phyloP scores from a whole-genome alignment of 1,284 basidiomycete genomes.

The Schizophyllum commune region DNA sequence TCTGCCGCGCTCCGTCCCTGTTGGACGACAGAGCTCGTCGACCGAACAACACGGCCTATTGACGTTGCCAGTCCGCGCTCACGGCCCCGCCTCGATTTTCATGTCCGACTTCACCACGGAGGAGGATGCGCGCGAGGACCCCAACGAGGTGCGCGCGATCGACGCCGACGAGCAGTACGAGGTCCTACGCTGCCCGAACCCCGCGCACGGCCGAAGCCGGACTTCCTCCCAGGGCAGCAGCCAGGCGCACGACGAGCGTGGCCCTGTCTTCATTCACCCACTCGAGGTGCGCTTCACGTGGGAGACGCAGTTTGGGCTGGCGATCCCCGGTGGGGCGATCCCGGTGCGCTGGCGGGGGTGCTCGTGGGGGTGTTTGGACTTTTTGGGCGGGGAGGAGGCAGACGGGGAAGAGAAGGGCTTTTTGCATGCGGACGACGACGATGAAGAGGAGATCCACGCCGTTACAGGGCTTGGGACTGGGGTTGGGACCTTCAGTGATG shows the following conservation, averaged over 20 bases:
- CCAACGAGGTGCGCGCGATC: neutral
- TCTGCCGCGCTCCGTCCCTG: neutral
- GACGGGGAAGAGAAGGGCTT: neutral
- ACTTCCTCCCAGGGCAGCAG: too few relatives aligned
- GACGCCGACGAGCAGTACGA: neutral
- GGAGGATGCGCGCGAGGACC: neutral
- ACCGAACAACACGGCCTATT: too few relatives aligned
- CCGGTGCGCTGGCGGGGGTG: neutral
- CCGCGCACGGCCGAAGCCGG: neutral
- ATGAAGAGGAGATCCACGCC: neutral
- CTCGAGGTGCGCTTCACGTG: neutral
- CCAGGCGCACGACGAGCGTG: neutral
- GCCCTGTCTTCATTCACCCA: neutral
- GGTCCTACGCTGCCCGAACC: neutral
- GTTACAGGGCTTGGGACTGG: neutral
- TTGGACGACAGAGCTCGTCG: too few relatives aligned
- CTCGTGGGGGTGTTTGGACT: neutral
- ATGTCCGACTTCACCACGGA: neutral
- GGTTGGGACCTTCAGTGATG: neutral
- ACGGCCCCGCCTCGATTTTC: neutral
- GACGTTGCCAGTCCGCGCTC: too few relatives aligned
- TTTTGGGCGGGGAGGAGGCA: neutral
- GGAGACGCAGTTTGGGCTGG: neutral
- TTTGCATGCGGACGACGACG: neutral
- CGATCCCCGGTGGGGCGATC: neutral